These are phyloP conservation scores for Barnettozyma salicaria DNA, from an alignment of 805 yeast genomes.

Conservation along the genomic window DNA sequence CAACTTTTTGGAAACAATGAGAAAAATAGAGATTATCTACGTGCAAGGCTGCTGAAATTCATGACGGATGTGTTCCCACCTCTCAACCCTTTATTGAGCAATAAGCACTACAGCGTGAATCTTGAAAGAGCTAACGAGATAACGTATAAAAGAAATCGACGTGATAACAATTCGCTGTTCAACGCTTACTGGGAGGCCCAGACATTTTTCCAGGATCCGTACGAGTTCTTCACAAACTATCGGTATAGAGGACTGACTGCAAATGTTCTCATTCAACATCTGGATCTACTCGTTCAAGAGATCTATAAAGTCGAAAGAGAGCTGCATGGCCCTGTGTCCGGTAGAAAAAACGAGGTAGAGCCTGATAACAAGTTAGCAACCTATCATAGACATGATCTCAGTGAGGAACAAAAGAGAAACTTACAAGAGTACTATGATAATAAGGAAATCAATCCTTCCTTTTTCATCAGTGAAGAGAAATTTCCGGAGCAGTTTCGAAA, in stretches of 20 bases:
- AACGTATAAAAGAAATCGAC: not conserved
- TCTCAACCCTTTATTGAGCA: conserved; percentile 10
- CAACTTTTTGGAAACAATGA: conserved; percentile 15
- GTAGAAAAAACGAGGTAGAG: not conserved
- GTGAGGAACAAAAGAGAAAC: conserved; percentile 10
- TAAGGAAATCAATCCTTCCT: conserved; percentile 17
- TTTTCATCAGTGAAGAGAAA: conserved; percentile 11
- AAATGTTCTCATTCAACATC: not conserved
- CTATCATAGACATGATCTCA: conserved; percentile 9
- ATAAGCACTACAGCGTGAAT: conserved; percentile 15
- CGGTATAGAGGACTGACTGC: not conserved
- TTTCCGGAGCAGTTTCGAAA: conserved; percentile 16
- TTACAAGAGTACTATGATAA: conserved; percentile 11
- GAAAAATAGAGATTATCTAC: conserved; percentile 16
- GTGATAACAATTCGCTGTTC: conserved; percentile 1
- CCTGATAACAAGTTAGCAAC: conserved; percentile 6
- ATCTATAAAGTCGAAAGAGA: conserved; percentile 4
- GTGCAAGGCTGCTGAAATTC: conserved; percentile 15
- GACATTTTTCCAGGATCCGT: conserved; percentile 17
- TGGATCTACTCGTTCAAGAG: conserved; percentile 1
- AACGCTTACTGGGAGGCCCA: conserved; percentile 20
- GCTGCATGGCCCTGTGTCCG: not conserved
- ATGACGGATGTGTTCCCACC: conserved; percentile 15
- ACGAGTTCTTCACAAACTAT: not conserved
- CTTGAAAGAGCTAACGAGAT: conserved; percentile 12